These are phyloP conservation scores for Boletus subparvulus DNA, from an alignment of 768 basidiomycete genomes.

Conservation along the genomic window DNA sequence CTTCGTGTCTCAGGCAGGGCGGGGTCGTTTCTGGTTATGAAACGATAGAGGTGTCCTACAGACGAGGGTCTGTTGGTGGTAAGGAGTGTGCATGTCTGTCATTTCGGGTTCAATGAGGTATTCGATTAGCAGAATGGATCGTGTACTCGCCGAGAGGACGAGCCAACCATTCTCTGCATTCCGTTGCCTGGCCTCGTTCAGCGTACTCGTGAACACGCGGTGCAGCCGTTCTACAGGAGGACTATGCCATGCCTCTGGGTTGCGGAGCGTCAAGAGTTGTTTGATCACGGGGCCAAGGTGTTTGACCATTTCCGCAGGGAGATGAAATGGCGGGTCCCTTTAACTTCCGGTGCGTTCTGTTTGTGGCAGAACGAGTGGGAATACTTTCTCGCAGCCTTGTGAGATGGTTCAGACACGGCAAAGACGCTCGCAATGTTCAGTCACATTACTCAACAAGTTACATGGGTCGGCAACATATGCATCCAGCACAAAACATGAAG, in stretches of 20 bases:
- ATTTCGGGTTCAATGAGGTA: constrained; percentile 30
- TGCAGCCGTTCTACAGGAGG: constrained; percentile 56
- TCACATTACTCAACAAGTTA: constrained; percentile 28
- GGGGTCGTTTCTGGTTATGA: constrained; percentile 55
- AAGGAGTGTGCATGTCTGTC: constrained; percentile 79
- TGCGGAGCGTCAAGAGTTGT: constrained; percentile 67
- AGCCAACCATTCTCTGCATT: constrained; percentile 80
- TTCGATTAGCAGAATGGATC: constrained; percentile 10
- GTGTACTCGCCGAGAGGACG: constrained; percentile 61
- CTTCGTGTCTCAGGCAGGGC: constrained; percentile 41
- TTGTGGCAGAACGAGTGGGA: background rate
- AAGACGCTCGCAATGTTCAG: background rate
- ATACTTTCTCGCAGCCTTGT: background rate
- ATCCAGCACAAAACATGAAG: constrained; percentile 23
- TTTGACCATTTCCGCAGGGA: constrained; percentile 32
- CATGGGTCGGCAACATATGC: constrained; percentile 14
- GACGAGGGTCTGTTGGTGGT: constrained; percentile 80
- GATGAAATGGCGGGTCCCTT: background rate
- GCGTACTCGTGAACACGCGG: constrained; percentile 58
- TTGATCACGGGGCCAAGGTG: constrained; percentile 67
- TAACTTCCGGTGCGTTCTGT: background rate
- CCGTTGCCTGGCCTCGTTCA: constrained; percentile 59
- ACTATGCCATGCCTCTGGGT: constrained; percentile 55
- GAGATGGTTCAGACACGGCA: background rate
- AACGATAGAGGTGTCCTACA: constrained; percentile 78